phyloP scores from a whole-genome alignment of 768 basidiomycete species.

The Macrolepiota dolichaula region DNA sequence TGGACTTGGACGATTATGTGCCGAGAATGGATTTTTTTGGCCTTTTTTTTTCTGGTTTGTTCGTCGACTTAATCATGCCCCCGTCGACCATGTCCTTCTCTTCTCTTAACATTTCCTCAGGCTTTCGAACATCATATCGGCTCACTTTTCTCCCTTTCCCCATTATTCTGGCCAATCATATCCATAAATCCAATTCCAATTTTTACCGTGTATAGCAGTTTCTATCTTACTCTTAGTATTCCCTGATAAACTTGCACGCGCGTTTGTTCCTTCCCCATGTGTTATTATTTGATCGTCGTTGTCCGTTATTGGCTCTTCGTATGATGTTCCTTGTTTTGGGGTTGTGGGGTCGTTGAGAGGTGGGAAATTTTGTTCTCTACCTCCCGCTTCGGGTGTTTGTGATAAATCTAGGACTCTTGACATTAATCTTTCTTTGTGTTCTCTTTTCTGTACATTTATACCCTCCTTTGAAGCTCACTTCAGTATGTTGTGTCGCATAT shows the following conservation, averaged over 20 bases:
- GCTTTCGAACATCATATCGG: no score
- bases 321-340: neutral
- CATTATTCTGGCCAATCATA: neutral
- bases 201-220: neutral
- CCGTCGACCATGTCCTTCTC: neutral
- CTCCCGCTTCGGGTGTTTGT: no score
- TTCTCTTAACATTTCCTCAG: no score
- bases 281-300: neutral
- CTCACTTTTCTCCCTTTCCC: neutral
- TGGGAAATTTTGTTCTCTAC: no score
- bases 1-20: neutral
- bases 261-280: neutral
- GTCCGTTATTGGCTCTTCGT: neutral
- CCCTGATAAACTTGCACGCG: neutral
- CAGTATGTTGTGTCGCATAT: no score
- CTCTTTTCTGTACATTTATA: no score
- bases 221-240: neutral
- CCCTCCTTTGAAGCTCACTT: no score
- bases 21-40: neutral
- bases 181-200: neutral
- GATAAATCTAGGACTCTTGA: no score
- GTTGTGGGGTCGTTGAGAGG: no score
- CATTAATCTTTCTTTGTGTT: no score
- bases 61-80: neutral
- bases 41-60: neutral